A percentile compares a stretch with the other conserved stretches of the same genome.
Conservation (phyloP, 2,329 filamentous ascomycete genomes). For the Zymoseptoria passerinii region DNA sequence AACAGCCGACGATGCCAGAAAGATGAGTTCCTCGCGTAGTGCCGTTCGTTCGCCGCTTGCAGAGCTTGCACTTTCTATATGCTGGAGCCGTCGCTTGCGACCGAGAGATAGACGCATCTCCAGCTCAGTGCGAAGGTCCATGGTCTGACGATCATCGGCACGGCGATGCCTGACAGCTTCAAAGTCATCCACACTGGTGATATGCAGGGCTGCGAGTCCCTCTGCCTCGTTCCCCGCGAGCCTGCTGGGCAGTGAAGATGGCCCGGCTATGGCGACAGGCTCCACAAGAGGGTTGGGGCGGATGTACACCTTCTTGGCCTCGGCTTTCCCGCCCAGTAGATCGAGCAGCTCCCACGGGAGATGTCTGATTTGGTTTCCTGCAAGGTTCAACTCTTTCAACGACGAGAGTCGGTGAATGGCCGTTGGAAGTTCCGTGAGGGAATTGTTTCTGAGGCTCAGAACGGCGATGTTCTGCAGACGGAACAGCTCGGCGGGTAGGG, state of each 20-base stretch:
- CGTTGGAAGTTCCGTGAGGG: conserved; percentile 52
- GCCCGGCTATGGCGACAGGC: conserved; percentile 12
- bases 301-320: conserved; percentile 46
- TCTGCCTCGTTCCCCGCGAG: conserved; percentile 1
- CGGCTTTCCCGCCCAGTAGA: conserved; percentile 40
- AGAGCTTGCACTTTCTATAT: conserved; percentile 6
- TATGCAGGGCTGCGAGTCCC: background rate
- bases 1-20: conserved; percentile 22
- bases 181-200: background rate
- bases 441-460: conserved; percentile 58
- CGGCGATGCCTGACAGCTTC: background rate
- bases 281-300: conserved; percentile 54
- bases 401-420: conserved; percentile 51
- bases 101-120: conserved; percentile 17
- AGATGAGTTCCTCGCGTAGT: conserved; percentile 23
- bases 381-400: conserved; percentile 56
- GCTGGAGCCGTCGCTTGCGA: conserved; percentile 14
- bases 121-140: conserved; percentile 15
- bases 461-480: conserved; percentile 52
- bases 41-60: conserved; percentile 6
- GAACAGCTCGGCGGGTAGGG: conserved; percentile 54
- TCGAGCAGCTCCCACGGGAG: conserved; percentile 57
- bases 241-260: conserved; percentile 7
- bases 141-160: conserved; percentile 11
- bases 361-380: conserved; percentile 52